Conservation (phyloP, 2,329 filamentous ascomycete genomes). For the Colletotrichum higginsianum region DNA sequence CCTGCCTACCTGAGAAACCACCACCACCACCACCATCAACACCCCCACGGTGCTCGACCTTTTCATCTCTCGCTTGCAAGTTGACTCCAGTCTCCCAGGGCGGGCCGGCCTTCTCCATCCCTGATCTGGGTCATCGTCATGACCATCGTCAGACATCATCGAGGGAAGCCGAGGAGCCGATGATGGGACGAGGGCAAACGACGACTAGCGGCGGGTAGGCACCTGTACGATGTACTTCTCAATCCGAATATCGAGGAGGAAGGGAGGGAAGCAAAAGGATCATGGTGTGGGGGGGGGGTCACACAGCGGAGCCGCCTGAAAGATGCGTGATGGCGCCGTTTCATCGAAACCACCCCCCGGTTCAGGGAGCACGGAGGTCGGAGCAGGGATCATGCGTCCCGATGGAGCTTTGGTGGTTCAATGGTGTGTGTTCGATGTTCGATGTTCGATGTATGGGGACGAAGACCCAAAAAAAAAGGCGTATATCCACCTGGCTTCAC, state of each 20-base stretch:
- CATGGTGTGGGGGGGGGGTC: conserved; percentile 18
- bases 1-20: background rate
- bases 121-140: no score
- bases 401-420: conserved; percentile 3
- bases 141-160: background rate
- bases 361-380: conserved; percentile 17
- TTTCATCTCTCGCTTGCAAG: conserved; percentile 14
- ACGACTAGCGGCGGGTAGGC: background rate
- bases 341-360: conserved; percentile 30
- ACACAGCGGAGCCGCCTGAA: conserved; percentile 37
- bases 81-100: conserved; percentile 1
- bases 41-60: background rate
- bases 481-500: conserved; percentile 29
- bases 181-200: conserved; percentile 22
- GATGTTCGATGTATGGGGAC: background rate
- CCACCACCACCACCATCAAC: no score
- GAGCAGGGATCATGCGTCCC: conserved; percentile 26
- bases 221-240: background rate
- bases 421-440: no score
- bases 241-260: background rate
- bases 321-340: conserved; percentile 39
- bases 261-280: background rate
- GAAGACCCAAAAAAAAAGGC: conserved; percentile 9
- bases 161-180: conserved; percentile 32
- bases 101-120: background rate